Percentiles rank a stretch among this genome's conserved stretches.
Conservation (phyloP, 371 early-diverging fungal species). For the Rhizopus delemar region DNA sequence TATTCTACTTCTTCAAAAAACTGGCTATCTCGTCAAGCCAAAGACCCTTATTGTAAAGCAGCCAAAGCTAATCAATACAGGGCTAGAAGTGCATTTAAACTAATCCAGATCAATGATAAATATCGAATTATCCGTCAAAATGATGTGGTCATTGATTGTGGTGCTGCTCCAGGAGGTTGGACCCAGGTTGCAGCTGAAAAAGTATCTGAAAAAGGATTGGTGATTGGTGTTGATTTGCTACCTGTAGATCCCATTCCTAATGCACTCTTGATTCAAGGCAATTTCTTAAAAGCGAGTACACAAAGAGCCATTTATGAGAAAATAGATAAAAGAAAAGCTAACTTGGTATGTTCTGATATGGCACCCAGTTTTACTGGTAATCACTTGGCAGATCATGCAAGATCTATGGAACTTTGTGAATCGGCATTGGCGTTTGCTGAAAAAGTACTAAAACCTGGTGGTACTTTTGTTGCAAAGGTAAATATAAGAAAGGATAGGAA, state of each 20-base stretch:
- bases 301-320: conserved; percentile 43
- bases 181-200: conserved; percentile 75
- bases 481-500: conserved; percentile 9
- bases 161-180: conserved; percentile 95
- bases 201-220: conserved; percentile 31
- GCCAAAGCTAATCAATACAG: conserved; percentile 76
- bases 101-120: conserved; percentile 77
- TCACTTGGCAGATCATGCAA: conserved; percentile 53
- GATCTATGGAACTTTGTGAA: conserved; percentile 69
- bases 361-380: conserved; percentile 76
- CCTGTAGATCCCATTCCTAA: conserved; percentile 69
- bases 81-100: conserved; percentile 88
- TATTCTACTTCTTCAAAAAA: conserved; percentile 58
- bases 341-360: conserved; percentile 79
- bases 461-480: conserved; percentile 77
- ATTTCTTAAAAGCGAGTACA: conserved; percentile 50
- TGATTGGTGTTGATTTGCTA: conserved; percentile 75
- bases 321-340: conserved; percentile 45
- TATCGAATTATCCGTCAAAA: conserved; percentile 64
- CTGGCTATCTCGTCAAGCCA: conserved; percentile 70
- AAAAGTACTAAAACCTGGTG: conserved; percentile 58
- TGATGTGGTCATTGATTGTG: conserved; percentile 76
- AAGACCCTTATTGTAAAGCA: conserved; percentile 71
- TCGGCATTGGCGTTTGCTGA: conserved; percentile 66
- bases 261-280: conserved; percentile 66